Percentiles rank a stretch among this genome's conserved stretches.
These are phyloP conservation scores for Zopfia rhizophila DNA, from an alignment of 2,329 filamentous ascomycete species.

Conservation along the genomic window DNA sequence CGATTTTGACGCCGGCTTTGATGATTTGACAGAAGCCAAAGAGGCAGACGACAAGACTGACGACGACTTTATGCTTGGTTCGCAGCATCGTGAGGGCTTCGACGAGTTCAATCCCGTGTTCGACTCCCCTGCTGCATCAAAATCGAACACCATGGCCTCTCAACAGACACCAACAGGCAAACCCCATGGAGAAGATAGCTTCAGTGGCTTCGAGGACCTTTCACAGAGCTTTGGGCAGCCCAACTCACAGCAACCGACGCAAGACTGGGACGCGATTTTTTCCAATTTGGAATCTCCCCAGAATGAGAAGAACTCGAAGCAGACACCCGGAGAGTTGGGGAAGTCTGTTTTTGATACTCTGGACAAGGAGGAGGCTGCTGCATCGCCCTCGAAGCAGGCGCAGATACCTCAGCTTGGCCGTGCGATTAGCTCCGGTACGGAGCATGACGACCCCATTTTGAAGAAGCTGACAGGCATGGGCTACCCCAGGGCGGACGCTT, in stretches of 20 bases:
- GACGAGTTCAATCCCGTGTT: constrained; percentile 87
- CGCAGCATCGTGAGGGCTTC: constrained; percentile 68
- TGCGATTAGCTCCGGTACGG: constrained; percentile 76
- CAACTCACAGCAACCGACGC: constrained; percentile 56
- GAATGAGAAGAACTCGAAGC: constrained; percentile 44
- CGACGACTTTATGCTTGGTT: constrained; percentile 81
- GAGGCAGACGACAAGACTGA: constrained; percentile 74
- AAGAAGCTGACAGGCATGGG: constrained; percentile 93
- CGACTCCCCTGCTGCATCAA: constrained; percentile 69
- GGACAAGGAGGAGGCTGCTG: constrained; percentile 44
- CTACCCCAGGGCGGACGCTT: constrained; percentile 76
- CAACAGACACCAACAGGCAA: constrained; percentile 55
- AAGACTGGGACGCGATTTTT: constrained; percentile 97
- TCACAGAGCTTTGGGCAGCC: constrained; percentile 53
- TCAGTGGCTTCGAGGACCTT: constrained; percentile 60
- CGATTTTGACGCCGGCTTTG: constrained; percentile 82
- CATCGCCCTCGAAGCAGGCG: constrained; percentile 39
- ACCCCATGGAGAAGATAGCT: constrained; percentile 55
- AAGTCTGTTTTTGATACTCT: constrained; percentile 50
- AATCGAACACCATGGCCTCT: constrained; percentile 58
- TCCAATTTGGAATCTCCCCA: constrained; percentile 74
- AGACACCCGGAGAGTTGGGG: constrained; percentile 46
- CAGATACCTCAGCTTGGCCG: constrained; percentile 66
- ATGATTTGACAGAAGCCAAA: constrained; percentile 84
- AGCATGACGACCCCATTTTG: constrained; percentile 90